Evolutionary conservation across 2,329 filamentous ascomycete species (phyloP).

Genomic region (Neurospora crassa): DNA sequence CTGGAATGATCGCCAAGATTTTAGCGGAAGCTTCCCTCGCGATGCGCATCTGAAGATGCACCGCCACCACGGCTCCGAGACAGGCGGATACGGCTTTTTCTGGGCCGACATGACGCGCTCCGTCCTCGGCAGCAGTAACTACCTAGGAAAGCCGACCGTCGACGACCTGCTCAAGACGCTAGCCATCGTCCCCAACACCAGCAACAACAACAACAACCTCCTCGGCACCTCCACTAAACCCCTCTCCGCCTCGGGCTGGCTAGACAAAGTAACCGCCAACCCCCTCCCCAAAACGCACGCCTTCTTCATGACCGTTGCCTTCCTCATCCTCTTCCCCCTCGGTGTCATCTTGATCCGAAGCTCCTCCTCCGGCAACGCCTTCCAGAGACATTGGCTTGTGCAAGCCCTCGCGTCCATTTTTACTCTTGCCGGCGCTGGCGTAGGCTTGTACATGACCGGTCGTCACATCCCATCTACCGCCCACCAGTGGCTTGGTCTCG

Average conservation of each 20-base stretch:
- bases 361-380: constrained; percentile 2
- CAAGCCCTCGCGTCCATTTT: constrained; percentile 6
- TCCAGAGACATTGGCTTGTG: constrained; percentile 12
- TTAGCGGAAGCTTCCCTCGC: neutral
- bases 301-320: constrained; percentile 11
- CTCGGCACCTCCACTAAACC: constrained; percentile 6
- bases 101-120: constrained; percentile 11
- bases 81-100: constrained; percentile 11
- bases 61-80: constrained; percentile 1
- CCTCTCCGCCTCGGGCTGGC: constrained; percentile 1
- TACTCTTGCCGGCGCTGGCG: constrained; percentile 4
- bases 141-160: neutral
- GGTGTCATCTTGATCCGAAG: constrained; percentile 13
- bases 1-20: constrained; percentile 11
- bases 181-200: neutral
- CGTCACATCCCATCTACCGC: constrained; percentile 5
- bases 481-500: constrained; percentile 10
- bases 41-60: constrained; percentile 11
- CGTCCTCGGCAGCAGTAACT: neutral
- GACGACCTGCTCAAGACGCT: neutral
- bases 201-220: neutral
- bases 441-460: constrained; percentile 5
- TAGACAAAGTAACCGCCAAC: neutral
- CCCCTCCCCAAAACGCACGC: constrained; percentile 10
- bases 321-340: constrained; percentile 16